Conservation (phyloP, 140 eudicot species). For the Cichorium intybus region DNA sequence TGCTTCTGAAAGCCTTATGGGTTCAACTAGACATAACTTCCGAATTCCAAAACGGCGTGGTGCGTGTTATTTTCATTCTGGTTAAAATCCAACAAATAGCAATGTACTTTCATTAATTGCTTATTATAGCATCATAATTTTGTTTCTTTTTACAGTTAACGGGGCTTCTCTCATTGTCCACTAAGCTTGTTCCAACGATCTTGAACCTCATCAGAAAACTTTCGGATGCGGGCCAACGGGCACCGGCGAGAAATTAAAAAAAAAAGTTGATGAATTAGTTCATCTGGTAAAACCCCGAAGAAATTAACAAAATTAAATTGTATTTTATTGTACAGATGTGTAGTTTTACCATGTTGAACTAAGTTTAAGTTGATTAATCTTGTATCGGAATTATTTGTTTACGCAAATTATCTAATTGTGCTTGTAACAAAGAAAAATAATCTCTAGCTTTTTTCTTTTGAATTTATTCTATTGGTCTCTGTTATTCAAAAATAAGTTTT, state of each 20-base stretch:
- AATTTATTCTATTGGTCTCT: not conserved
- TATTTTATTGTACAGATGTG: constrained; percentile 26
- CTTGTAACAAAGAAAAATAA: not conserved
- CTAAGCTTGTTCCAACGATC: constrained; percentile 54
- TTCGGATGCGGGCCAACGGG: constrained; percentile 48
- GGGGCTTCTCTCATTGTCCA: constrained; percentile 42
- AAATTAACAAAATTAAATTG: constrained; percentile 19
- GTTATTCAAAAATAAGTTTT: not conserved
- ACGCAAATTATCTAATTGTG: not conserved
- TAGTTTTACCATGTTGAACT: constrained; percentile 11
- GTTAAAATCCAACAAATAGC: no score
- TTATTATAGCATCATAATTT: no score
- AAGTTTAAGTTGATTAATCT: constrained; percentile 3
- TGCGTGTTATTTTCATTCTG: constrained; percentile 28
- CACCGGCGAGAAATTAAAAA: constrained; percentile 13
- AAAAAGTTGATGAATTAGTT: not conserved
- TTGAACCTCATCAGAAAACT: constrained; percentile 47
- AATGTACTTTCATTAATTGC: not conserved
- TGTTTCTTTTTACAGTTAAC: constrained; percentile 31
- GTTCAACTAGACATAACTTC: constrained; percentile 56
- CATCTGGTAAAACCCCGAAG: constrained; percentile 6
- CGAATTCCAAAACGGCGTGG: constrained; percentile 55
- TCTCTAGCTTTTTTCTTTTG: not conserved
- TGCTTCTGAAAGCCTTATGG: constrained; percentile 68
- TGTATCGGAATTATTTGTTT: not conserved